Evolutionary conservation across 2,329 filamentous ascomycete species (phyloP).

Genomic region (Colletotrichum scovillei): DNA sequence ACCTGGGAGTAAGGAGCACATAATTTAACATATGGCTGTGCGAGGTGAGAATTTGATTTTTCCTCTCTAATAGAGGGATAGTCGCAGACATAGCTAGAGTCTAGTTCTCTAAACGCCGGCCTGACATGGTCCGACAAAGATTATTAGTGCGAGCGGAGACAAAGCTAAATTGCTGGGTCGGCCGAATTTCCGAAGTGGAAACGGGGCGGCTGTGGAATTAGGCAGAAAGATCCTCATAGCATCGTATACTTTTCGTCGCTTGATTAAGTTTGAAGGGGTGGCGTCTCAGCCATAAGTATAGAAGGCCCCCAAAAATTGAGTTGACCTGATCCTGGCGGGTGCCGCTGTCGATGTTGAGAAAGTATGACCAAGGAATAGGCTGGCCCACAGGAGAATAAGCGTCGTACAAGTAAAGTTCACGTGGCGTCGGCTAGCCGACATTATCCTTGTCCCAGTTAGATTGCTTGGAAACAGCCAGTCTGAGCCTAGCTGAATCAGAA

Average conservation of each 20-base stretch:
- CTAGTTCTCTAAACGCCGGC: conserved; percentile 25
- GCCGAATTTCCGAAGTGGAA: conserved; percentile 25
- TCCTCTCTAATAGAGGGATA: background rate
- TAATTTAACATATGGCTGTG: no score
- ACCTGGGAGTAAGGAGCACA: conserved; percentile 6
- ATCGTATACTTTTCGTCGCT: conserved; percentile 9
- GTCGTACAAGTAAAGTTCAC: conserved; percentile 28
- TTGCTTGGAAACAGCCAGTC: conserved; percentile 20
- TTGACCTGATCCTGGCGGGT: conserved; percentile 5
- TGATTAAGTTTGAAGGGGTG: conserved; percentile 2
- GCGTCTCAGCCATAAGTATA: conserved; percentile 20
- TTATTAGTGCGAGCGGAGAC: conserved; percentile 11
- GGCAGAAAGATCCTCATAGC: conserved; percentile 26
- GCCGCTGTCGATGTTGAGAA: no score
- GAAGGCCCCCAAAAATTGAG: background rate
- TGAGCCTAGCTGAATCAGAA: conserved; percentile 4
- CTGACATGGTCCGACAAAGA: conserved; percentile 23
- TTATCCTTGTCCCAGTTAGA: conserved; percentile 12
- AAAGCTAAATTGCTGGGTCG: conserved; percentile 32
- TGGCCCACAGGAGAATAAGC: background rate
- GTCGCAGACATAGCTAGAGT: conserved; percentile 14
- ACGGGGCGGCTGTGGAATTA: conserved; percentile 14
- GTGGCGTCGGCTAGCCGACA: conserved; percentile 27
- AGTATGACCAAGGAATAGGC: background rate
- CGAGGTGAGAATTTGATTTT: no score